Base-by-base conservation (phyloP, 352 stramenopile species). In the Phytophthora boehmeriae region DNA sequence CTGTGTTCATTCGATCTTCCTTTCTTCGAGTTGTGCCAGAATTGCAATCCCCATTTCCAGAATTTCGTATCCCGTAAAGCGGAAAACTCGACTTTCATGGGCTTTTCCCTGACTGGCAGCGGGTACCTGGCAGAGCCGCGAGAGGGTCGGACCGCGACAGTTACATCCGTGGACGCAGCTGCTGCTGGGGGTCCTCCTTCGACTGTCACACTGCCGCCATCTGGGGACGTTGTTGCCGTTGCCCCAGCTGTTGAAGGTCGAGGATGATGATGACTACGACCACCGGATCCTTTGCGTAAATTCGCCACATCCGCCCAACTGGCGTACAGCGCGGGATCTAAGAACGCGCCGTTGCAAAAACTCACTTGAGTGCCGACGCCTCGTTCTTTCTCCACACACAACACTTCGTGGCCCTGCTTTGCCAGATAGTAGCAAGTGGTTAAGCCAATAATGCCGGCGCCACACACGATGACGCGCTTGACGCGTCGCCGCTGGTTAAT, bases 21-120 rank as follows among this genome's bases (percentile, higher is more conserved):
- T 54, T 88, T 91, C 62, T 90, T 93, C 28, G 75, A 88, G 59
- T 92, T 93, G 64, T 84, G 80, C 72, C 89, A 88, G 54, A 94
- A 95, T 53, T 93, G 83, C 36, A 88, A 73, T 13, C 87, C 87
- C 87, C 87, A 95, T 54, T 92, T 92, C 87, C 87, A 95, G 54
- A 94, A 94, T 55, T 85, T 85, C 39, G 87, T 81, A 62, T 95
- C 87, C 20, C 82, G 62, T 35, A 92, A 66, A n/a, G 87, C 85
- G 5, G 77, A 89, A 59, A 92, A 83, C 66, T 95, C 87, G 34
- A 95, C 80, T 46, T 90, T 89, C 67, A 95, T 90, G 51, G 83
- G 85, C 61, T 93, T 95, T 34, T 87, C 78, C 13, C 65, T 25
- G n/a, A n/a, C n/a, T n/a, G n/a, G n/a, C 16, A 61, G 42, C 36